These are phyloP conservation scores for Candida pseudoglaebosa DNA, from an alignment of 805 yeast species.

Conservation along the genomic window DNA sequence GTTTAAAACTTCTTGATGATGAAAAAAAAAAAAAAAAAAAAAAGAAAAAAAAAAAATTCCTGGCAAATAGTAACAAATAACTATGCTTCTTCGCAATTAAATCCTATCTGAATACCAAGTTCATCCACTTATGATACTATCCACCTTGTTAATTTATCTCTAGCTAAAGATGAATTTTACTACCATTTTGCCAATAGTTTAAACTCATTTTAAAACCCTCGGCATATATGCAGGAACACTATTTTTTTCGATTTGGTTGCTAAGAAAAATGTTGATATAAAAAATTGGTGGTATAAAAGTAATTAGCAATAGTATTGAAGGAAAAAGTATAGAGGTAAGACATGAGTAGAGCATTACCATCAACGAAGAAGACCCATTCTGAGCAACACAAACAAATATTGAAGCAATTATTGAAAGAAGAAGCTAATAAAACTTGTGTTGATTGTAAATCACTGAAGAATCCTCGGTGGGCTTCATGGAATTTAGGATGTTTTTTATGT, in stretches of 20 bases:
- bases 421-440: constrained; percentile 75
- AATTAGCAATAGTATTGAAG: not conserved
- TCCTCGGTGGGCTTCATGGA: constrained; percentile 99
- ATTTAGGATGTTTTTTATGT: constrained; percentile 86
- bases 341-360: constrained; percentile 31
- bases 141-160: not conserved
- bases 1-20: no score
- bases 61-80: not conserved
- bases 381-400: constrained; percentile 67
- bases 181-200: not conserved
- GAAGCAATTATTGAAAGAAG: constrained; percentile 70
- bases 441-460: constrained; percentile 88
- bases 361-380: constrained; percentile 41
- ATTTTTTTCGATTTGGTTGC: not conserved
- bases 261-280: not conserved
- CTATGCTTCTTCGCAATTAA: not conserved
- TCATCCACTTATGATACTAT: constrained; percentile 2
- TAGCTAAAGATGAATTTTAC: not conserved
- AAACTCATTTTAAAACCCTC: not conserved
- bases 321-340: not conserved
- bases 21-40: not conserved
- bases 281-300: not conserved
- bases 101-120: constrained; percentile 1
- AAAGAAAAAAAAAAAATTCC: not conserved
- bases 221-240: not conserved